phyloP scores from a whole-genome alignment of 2,329 filamentous ascomycete species.

The Trichophyton mentagrophytes region DNA sequence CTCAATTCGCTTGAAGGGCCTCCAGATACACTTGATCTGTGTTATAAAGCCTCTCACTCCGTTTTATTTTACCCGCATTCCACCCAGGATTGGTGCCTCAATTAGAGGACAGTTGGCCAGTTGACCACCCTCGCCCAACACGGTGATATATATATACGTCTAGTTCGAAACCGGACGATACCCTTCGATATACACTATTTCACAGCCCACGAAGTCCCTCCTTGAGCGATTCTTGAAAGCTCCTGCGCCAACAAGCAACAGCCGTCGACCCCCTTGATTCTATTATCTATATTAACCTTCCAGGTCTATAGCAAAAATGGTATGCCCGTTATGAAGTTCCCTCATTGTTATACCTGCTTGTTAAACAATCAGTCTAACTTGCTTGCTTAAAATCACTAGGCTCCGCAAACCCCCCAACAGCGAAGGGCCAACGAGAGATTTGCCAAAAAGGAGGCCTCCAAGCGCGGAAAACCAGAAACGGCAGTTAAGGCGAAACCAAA shows the following conservation, averaged over 20 bases:
- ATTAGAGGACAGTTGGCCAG: conserved; percentile 3
- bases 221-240: background rate
- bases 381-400: conserved; percentile 29
- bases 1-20: background rate
- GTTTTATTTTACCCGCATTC: background rate
- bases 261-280: background rate
- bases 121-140: background rate
- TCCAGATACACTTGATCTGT: background rate
- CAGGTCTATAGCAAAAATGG: background rate
- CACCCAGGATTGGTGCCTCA: background rate
- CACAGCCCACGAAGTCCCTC: background rate
- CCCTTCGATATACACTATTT: background rate
- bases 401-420: conserved; percentile 51
- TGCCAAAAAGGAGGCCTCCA: conserved; percentile 46
- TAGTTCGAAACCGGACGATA: background rate
- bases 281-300: background rate
- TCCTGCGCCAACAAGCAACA: background rate
- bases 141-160: background rate
- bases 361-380: background rate
- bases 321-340: background rate
- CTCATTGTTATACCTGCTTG: background rate
- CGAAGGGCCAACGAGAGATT: conserved; percentile 51
- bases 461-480: conserved; percentile 43
- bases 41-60: no score
- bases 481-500: conserved; percentile 37